These are phyloP conservation scores for Mycothermus thermophilus DNA, from an alignment of 495 filamentous ascomycete genomes.

Conservation along the genomic window DNA sequence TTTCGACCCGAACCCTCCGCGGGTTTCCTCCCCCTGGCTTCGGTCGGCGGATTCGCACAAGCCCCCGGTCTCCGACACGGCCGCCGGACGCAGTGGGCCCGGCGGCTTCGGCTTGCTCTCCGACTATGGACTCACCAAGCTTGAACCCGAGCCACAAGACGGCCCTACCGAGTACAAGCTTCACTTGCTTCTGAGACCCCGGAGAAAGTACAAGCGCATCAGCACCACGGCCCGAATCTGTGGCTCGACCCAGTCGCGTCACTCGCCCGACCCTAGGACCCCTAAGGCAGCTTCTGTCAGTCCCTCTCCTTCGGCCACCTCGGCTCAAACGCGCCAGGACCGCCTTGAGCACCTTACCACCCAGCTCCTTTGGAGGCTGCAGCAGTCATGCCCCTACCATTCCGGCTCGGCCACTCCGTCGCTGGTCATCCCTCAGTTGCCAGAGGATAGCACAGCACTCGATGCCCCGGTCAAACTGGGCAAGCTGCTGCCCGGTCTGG, in stretches of 20 bases:
- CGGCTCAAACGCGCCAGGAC: conserved; percentile 57
- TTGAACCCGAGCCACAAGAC: conserved; percentile 85
- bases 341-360: conserved; percentile 84
- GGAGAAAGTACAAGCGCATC: conserved; percentile 53
- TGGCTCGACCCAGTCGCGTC: conserved; percentile 44
- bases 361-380: conserved; percentile 84
- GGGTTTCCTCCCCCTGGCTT: conserved; percentile 84
- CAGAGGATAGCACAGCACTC: conserved; percentile 43
- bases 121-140: conserved; percentile 57
- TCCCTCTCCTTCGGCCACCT: conserved; percentile 20
- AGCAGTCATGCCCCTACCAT: conserved; percentile 89
- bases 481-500: conserved; percentile 63
- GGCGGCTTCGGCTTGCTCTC: conserved; percentile 41
- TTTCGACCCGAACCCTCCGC: conserved; percentile 73
- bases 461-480: conserved; percentile 43
- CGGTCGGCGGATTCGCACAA: conserved; percentile 29
- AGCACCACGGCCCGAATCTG: conserved; percentile 30
- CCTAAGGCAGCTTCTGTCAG: conserved; percentile 16
- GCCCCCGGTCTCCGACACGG: conserved; percentile 16
- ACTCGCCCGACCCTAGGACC: conserved; percentile 47
- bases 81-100: conserved; percentile 16
- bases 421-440: conserved; percentile 58
- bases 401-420: conserved; percentile 49
- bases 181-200: conserved; percentile 71
- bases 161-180: conserved; percentile 94